These are phyloP conservation scores for Laburnicola sp. DNA, from an alignment of 2,329 filamentous ascomycete species.

Conservation along the genomic window DNA sequence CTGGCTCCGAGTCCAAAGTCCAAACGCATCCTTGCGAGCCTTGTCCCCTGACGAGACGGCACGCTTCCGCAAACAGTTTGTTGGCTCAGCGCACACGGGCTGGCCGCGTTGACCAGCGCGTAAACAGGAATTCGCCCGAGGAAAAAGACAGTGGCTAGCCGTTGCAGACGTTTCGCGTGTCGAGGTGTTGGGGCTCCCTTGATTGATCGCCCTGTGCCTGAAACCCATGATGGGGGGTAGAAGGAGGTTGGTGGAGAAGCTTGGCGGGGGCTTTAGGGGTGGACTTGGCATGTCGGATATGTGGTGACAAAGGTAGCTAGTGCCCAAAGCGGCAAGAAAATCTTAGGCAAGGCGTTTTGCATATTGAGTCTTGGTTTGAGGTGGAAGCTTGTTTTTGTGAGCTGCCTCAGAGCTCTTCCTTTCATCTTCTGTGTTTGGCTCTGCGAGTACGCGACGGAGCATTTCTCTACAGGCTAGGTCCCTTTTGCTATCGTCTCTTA, in stretches of 20 bases:
- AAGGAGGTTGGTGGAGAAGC: background rate
- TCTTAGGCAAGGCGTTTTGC: constrained; percentile 13
- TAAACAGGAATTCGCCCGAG: constrained; percentile 1
- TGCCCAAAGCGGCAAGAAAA: background rate
- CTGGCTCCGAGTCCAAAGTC: background rate
- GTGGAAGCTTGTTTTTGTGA: constrained; percentile 6
- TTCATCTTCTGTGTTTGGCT: too few species aligned
- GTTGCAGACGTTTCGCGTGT: constrained; percentile 10
- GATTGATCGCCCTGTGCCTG: constrained; percentile 6
- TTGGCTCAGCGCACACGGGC: background rate
- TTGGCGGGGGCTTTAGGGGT: constrained; percentile 2
- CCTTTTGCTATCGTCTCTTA: too few species aligned
- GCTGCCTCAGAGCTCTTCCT: background rate
- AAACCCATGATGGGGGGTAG: background rate
- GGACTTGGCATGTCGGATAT: constrained; percentile 12
- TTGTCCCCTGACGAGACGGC: constrained; percentile 1
- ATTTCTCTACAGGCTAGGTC: too few species aligned
- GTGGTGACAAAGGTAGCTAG: background rate
- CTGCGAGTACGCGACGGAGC: too few species aligned
- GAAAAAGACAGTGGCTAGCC: background rate
- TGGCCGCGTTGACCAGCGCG: background rate
- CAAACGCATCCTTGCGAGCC: constrained; percentile 1
- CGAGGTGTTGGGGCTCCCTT: background rate
- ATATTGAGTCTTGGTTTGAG: constrained; percentile 8
- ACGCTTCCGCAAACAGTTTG: background rate